phyloP scores from a whole-genome alignment of 2,329 filamentous ascomycete genomes.

The Madurella mycetomatis region DNA sequence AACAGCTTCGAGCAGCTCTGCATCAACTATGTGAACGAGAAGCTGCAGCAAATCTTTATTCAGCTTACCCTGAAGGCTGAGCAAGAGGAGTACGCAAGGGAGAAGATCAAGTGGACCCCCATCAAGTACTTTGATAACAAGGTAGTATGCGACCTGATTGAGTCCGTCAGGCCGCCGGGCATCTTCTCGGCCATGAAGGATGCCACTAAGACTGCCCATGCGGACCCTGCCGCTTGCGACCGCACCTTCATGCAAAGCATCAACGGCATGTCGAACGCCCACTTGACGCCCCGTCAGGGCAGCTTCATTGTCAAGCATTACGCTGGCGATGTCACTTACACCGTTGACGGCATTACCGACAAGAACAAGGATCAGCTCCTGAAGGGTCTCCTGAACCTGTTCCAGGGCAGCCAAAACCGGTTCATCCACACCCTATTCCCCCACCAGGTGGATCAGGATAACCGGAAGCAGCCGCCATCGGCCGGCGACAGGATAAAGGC shows the following conservation, averaged over 20 bases:
- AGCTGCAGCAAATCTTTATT: conserved; percentile 98
- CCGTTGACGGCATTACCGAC: conserved; percentile 93
- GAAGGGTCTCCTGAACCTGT: conserved; percentile 86
- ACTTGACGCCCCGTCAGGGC: conserved; percentile 86
- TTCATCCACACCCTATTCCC: conserved; percentile 91
- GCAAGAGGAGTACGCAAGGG: conserved; percentile 92
- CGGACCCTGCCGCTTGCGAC: conserved; percentile 89
- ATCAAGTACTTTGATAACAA: conserved; percentile 99
- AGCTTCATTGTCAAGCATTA: conserved; percentile 99
- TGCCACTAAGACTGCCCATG: conserved; percentile 96
- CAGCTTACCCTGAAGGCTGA: conserved; percentile 94
- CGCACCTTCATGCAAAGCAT: conserved; percentile 92
- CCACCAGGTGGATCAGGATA: conserved; percentile 89
- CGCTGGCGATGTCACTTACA: conserved; percentile 92
- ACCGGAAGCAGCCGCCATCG: conserved; percentile 87
- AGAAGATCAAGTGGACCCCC: conserved; percentile 97
- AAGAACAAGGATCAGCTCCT: conserved; percentile 98
- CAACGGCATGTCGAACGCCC: conserved; percentile 85
- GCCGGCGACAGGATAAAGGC: conserved; percentile 94
- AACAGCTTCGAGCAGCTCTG: conserved; percentile 99
- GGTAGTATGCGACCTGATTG: conserved; percentile 94
- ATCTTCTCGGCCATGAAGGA: conserved; percentile 96
- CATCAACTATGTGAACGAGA: conserved; percentile 99
- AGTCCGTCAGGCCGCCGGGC: conserved; percentile 82
- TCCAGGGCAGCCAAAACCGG: conserved; percentile 74